Conservation (phyloP, 192 early-diverging fungal genomes). For the Backusella circina region DNA sequence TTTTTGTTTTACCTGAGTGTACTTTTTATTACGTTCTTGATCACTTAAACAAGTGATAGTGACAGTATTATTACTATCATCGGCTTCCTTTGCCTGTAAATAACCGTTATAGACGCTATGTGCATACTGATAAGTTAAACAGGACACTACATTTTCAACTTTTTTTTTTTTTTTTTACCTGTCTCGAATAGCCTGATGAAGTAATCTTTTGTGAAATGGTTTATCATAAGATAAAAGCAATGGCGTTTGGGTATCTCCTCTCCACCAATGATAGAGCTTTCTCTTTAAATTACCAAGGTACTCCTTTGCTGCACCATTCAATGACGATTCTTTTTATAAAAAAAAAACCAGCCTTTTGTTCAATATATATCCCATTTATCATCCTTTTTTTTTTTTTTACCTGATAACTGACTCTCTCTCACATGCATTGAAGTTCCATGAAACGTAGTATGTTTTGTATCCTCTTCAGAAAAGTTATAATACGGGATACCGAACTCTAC, state of each 20-base stretch:
- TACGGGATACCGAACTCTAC: constrained; percentile 77
- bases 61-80: constrained; percentile 35
- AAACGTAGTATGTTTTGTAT: constrained; percentile 4
- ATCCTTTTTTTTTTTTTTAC: not conserved
- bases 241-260: constrained; percentile 20
- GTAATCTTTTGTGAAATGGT: constrained; percentile 64
- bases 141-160: too few relatives aligned
- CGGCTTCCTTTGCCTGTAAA: constrained; percentile 33
- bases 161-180: constrained; percentile 12
- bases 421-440: not conserved
- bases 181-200: constrained; percentile 70
- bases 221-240: constrained; percentile 47
- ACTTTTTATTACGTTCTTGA: constrained; percentile 39
- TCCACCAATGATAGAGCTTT: constrained; percentile 41
- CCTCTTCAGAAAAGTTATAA: constrained; percentile 58
- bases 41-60: constrained; percentile 43
- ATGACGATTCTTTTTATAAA: not conserved
- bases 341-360: not conserved
- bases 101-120: constrained; percentile 37
- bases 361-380: not conserved
- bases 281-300: constrained; percentile 8
- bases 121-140: not conserved
- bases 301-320: not conserved
- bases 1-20: not conserved
- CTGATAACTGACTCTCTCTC: not conserved